These are phyloP conservation scores for Suillus subluteus DNA, from an alignment of 768 basidiomycete genomes.

Conservation along the genomic window DNA sequence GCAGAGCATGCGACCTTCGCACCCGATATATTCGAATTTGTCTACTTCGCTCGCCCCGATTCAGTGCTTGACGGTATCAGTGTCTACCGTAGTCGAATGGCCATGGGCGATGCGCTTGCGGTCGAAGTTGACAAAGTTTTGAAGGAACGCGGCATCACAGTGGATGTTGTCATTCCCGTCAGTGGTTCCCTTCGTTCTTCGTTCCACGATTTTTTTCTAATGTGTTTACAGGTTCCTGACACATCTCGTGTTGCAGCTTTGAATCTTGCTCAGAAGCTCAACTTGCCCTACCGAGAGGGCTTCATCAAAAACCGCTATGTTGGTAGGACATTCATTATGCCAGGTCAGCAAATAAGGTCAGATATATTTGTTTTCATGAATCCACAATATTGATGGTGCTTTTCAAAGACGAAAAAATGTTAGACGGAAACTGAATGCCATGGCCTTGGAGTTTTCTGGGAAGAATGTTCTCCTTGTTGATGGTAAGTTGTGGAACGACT, in stretches of 20 bases:
- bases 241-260: constrained; percentile 95
- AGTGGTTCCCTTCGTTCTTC: constrained; percentile 24
- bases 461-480: constrained; percentile 97
- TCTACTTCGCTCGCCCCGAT: constrained; percentile 98
- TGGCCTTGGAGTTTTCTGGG: constrained; percentile 92
- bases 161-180: constrained; percentile 97
- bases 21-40: constrained; percentile 98
- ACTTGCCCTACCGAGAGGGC: constrained; percentile 94
- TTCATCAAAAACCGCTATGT: constrained; percentile 99
- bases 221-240: constrained; percentile 77
- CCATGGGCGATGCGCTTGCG: constrained; percentile 96
- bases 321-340: constrained; percentile 99
- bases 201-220: background rate
- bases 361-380: background rate
- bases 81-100: constrained; percentile 97
- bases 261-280: constrained; percentile 89
- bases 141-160: constrained; percentile 61
- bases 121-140: constrained; percentile 82
- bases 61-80: constrained; percentile 97
- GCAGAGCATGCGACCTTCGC: constrained; percentile 76
- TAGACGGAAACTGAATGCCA: constrained; percentile 93
- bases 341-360: constrained; percentile 93
- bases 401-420: constrained; percentile 84
- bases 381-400: constrained; percentile 9
- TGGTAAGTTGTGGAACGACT: constrained; percentile 52